A percentile compares a stretch with the other conserved stretches of the same genome.
phyloP scores from a whole-genome alignment of 2,329 filamentous ascomycete genomes.

The Hymenoscyphus fructigenus region DNA sequence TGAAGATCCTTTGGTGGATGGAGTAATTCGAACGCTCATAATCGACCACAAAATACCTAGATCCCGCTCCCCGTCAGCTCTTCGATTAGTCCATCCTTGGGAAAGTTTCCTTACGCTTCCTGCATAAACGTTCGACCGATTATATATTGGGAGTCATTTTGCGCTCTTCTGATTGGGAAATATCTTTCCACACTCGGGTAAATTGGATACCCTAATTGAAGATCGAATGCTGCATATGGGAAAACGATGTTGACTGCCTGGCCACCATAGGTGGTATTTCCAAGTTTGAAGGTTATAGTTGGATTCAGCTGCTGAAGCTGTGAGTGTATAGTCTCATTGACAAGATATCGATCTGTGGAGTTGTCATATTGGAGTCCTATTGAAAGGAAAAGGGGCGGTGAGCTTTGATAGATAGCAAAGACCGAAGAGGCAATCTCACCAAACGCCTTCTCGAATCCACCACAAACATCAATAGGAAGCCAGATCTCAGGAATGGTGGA shows the following conservation, averaged over 20 bases:
- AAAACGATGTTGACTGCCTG: conserved; percentile 7
- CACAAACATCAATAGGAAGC: conserved; percentile 37
- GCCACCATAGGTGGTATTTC: background rate
- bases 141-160: conserved; percentile 7
- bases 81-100: no score
- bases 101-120: background rate
- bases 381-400: background rate
- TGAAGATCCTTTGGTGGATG: conserved; percentile 2
- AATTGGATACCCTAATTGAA: conserved; percentile 1
- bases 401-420: background rate
- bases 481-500: conserved; percentile 38
- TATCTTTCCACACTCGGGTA: conserved; percentile 4
- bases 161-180: conserved; percentile 9
- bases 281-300: conserved; percentile 10
- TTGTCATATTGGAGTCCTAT: conserved; percentile 9
- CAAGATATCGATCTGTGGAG: conserved; percentile 4
- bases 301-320: conserved; percentile 5
- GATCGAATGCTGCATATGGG: conserved; percentile 12
- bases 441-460: conserved; percentile 37
- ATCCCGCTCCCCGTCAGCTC: no score
- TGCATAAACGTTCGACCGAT: conserved; percentile 10
- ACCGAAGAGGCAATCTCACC: conserved; percentile 6
- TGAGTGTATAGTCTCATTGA: conserved; percentile 8
- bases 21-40: conserved; percentile 3
- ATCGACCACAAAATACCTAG: conserved; percentile 5